Percentiles rank a stretch among this genome's conserved stretches.
Conservation (phyloP, 1,284 basidiomycete species). For the Cryptococcus sp. region DNA sequence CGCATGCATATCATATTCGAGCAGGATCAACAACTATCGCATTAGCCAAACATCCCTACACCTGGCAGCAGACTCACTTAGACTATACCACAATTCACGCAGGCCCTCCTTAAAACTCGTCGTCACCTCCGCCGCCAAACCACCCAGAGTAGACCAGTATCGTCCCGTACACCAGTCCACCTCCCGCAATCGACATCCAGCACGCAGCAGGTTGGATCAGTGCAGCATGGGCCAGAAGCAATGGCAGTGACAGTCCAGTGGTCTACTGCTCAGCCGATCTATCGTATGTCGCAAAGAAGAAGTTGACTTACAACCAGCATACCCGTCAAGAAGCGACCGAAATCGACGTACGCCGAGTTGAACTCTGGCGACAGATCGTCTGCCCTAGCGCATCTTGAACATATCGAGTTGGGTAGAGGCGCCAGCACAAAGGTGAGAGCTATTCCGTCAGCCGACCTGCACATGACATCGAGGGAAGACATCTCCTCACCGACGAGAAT, state of each 20-base stretch:
- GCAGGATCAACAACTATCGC: too few relatives aligned
- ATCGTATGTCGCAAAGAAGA: slow-evolving; percentile 11
- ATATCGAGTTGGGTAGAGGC: slow-evolving; percentile 86
- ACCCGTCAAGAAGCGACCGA: slow-evolving; percentile 91
- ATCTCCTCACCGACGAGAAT: slow-evolving; percentile 79
- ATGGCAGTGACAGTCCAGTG: slow-evolving; percentile 86
- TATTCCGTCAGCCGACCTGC: slow-evolving; percentile 38
- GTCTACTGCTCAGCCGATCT: slow-evolving; percentile 52
- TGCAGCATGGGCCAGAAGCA: slow-evolving; percentile 86
- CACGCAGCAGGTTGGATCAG: slow-evolving; percentile 80
- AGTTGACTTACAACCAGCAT: slow-evolving; percentile 70
- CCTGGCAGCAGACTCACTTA: too few relatives aligned
- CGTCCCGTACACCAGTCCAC: slow-evolving; percentile 90
- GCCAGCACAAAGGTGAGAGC: slow-evolving; percentile 93
- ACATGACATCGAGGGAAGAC: not conserved
- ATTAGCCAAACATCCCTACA: too few relatives aligned
- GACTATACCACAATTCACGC: too few relatives aligned
- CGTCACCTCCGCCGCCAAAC: slow-evolving; percentile 51
- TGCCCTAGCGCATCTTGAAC: slow-evolving; percentile 50
- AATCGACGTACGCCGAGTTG: slow-evolving; percentile 67
- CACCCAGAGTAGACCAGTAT: slow-evolving; percentile 80
- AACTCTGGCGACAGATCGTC: slow-evolving; percentile 55
- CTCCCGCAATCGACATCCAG: slow-evolving; percentile 90
- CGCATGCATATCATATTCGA: too few relatives aligned
- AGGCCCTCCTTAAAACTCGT: slow-evolving; percentile 34